A percentile compares a stretch with the other conserved stretches of the same genome.
Evolutionary conservation across 495 filamentous ascomycete species (phyloP).

Genomic region (Aspergillus nidulans): DNA sequence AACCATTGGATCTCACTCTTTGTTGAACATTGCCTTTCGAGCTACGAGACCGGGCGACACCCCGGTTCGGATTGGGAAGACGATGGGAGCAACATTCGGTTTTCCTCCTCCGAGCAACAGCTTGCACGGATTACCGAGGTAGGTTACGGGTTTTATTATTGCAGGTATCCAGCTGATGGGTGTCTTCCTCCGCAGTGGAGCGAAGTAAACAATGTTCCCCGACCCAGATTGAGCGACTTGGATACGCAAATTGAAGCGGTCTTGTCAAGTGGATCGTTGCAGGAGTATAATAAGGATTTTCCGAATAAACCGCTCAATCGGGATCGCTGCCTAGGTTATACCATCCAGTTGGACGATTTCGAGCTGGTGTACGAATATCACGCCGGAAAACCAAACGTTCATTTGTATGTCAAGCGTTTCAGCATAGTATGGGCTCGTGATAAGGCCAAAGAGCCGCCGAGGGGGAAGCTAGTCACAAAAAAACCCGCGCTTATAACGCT

Average conservation of each 20-base stretch:
- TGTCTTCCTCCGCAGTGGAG: slow-evolving; percentile 22
- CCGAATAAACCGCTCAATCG: slow-evolving; percentile 16
- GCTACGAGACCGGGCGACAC: slow-evolving; percentile 13
- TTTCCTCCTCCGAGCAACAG: slow-evolving; percentile 14
- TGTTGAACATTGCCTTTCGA: slow-evolving; percentile 25
- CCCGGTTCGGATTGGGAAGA: slow-evolving; percentile 28
- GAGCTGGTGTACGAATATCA: slow-evolving; percentile 35
- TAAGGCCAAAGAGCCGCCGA: slow-evolving; percentile 20
- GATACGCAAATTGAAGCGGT: slow-evolving; percentile 35
- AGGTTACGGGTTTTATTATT: neutral
- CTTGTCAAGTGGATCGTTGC: slow-evolving; percentile 23
- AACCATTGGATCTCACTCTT: slow-evolving; percentile 30
- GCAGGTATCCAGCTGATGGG: neutral
- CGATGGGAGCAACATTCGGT: slow-evolving; percentile 36
- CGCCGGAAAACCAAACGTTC: slow-evolving; percentile 20
- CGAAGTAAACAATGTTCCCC: slow-evolving; percentile 9
- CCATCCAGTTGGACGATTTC: slow-evolving; percentile 35
- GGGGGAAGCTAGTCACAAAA: slow-evolving; percentile 19
- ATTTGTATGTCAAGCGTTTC: slow-evolving; percentile 35
- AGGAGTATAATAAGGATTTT: slow-evolving; percentile 13
- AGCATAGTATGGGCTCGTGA: slow-evolving; percentile 26
- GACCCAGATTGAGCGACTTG: slow-evolving; percentile 35
- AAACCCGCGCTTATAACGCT: slow-evolving; percentile 14
- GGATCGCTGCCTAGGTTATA: slow-evolving; percentile 23
- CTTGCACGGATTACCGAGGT: slow-evolving; percentile 8